A percentile compares a stretch with the other conserved stretches of the same genome.
Evolutionary conservation across 805 yeast genomes (phyloP).

Genomic region (Nakazawaea ernobii): DNA sequence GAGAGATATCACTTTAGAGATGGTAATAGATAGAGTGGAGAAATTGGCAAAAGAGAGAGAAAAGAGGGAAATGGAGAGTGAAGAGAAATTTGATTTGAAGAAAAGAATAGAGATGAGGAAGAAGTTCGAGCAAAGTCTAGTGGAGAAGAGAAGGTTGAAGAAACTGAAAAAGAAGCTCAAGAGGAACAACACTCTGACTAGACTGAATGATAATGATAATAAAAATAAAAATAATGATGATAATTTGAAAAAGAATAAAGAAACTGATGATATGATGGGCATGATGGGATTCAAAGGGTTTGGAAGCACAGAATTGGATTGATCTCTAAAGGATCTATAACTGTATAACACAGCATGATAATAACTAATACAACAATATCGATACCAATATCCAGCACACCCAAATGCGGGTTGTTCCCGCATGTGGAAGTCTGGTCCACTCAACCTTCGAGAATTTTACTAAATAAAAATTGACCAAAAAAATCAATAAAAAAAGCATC

Average conservation of each 20-base stretch:
- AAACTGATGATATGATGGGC: conserved; percentile 20
- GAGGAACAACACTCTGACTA: conserved; percentile 13
- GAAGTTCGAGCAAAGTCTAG: conserved; percentile 30
- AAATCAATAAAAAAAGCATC: no score
- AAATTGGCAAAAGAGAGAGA: conserved; percentile 27
- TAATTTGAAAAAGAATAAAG: no score
- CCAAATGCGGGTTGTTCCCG: conserved; percentile 1
- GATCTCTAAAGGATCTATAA: no score
- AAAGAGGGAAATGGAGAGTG: conserved; percentile 12
- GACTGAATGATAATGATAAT: conserved; percentile 9
- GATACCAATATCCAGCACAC: no score
- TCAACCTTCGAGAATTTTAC: no score
- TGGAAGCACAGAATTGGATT: conserved; percentile 20
- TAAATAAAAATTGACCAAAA: no score
- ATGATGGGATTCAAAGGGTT: conserved; percentile 62
- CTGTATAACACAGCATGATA: neutral
- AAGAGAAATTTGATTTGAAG: conserved; percentile 26
- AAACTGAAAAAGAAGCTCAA: conserved; percentile 18
- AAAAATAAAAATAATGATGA: conserved; percentile 14
- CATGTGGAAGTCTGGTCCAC: no score
- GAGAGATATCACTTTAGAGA: conserved; percentile 40
- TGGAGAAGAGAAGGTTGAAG: conserved; percentile 23
- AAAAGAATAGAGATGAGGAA: conserved; percentile 35
- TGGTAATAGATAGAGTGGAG: conserved; percentile 37
- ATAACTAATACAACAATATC: neutral